These are phyloP conservation scores for Grosmannia serpens DNA, from an alignment of 2,329 filamentous ascomycete genomes.

Conservation along the genomic window DNA sequence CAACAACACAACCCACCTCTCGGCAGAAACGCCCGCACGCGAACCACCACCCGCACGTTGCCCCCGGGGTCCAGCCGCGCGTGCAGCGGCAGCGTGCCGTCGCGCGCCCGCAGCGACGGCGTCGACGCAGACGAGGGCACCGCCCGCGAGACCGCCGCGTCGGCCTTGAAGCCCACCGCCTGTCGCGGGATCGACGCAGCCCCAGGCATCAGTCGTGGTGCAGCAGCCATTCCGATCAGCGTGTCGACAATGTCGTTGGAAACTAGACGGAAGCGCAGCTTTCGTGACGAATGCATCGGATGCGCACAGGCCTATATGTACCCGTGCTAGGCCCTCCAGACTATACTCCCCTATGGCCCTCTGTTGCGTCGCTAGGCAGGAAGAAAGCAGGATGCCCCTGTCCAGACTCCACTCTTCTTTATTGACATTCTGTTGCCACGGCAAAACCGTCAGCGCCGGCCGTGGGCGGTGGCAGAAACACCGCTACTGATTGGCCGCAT, in stretches of 20 bases:
- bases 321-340: not conserved
- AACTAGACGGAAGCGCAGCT: conserved; percentile 16
- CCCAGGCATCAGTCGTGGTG: conserved; percentile 33
- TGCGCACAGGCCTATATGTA: not conserved
- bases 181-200: conserved; percentile 18
- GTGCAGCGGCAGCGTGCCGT: conserved; percentile 49
- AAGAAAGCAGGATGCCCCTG: not conserved
- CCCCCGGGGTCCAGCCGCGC: conserved; percentile 51
- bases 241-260: conserved; percentile 18
- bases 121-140: conserved; percentile 63
- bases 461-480: not conserved
- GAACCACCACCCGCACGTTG: conserved; percentile 73
- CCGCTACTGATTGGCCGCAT: not conserved
- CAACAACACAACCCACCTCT: conserved; percentile 64
- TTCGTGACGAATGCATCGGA: conserved; percentile 17
- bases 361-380: not conserved
- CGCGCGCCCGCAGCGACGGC: conserved; percentile 63
- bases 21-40: conserved; percentile 67
- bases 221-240: conserved; percentile 27
- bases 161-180: conserved; percentile 13
- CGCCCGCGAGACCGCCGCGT: conserved; percentile 15
- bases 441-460: not conserved
- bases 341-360: not conserved
- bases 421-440: conserved; percentile 1
- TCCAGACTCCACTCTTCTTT: not conserved